Conservation (phyloP, 805 yeast species). For the Kodamaea neixiangensis region DNA sequence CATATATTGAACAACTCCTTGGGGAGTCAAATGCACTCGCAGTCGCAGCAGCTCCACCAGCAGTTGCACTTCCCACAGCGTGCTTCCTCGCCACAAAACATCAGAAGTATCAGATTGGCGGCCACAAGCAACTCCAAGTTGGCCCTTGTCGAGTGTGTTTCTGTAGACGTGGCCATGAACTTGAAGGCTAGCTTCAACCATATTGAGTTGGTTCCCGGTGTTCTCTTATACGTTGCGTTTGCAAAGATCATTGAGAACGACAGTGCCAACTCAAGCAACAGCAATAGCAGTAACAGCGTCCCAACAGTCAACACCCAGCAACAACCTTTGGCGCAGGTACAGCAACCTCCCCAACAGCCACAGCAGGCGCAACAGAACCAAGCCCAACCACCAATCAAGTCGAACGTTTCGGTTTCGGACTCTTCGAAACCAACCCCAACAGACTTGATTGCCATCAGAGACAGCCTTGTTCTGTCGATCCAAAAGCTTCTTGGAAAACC, state of each 20-base stretch:
- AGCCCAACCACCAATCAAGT: constrained; percentile 2
- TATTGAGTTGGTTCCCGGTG: constrained; percentile 78
- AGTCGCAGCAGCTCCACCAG: background rate
- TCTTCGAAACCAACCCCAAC: constrained; percentile 20
- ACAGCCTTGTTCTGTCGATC: constrained; percentile 21
- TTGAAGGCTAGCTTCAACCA: constrained; percentile 81
- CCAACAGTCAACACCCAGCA: constrained; percentile 1
- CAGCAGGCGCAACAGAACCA: background rate
- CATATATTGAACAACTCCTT: constrained; percentile 42
- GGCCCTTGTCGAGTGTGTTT: constrained; percentile 67
- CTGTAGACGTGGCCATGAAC: constrained; percentile 72
- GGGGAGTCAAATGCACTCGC: constrained; percentile 23
- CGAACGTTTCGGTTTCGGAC: constrained; percentile 9
- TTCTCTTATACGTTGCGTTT: constrained; percentile 75
- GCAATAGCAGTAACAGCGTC: background rate
- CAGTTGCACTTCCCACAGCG: constrained; percentile 3
- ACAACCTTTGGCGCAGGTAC: constrained; percentile 4
- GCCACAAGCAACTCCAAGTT: constrained; percentile 22
- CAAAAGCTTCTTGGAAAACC: constrained; percentile 18
- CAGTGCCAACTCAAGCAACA: background rate
- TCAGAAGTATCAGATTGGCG: constrained; percentile 52
- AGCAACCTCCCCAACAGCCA: background rate
- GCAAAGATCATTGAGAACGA: constrained; percentile 60
- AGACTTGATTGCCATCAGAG: constrained; percentile 25
- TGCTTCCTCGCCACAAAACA: constrained; percentile 31